Percentiles rank a stretch among this genome's conserved stretches.
Evolutionary conservation across 768 basidiomycete genomes (phyloP).

Genomic region (Tulasnella sp.): DNA sequence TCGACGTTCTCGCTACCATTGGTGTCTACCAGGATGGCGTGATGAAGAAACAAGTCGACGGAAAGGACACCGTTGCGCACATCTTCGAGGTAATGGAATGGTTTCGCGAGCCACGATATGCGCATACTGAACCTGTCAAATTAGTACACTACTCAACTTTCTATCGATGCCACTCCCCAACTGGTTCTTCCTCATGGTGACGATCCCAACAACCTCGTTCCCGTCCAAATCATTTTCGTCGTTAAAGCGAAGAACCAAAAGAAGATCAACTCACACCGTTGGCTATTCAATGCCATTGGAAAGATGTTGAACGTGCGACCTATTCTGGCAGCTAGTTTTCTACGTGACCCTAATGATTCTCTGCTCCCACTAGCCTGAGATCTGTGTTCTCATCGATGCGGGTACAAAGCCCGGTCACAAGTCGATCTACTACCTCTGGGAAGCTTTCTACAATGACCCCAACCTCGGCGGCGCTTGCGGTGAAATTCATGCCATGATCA

Average conservation of each 20-base stretch:
- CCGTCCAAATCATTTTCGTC: constrained; percentile 84
- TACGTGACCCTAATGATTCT: neutral
- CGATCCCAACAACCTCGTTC: constrained; percentile 85
- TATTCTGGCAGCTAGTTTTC: neutral
- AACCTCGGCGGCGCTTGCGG: constrained; percentile 83
- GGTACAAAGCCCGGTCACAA: constrained; percentile 96
- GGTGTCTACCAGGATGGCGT: constrained; percentile 92
- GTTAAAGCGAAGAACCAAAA: constrained; percentile 92
- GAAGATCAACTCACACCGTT: constrained; percentile 92
- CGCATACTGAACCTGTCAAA: constrained; percentile 1
- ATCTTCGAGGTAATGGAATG: constrained; percentile 82
- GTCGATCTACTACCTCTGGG: constrained; percentile 92
- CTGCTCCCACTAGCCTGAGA: constrained; percentile 55
- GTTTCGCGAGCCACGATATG: too few relatives aligned
- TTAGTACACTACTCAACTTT: constrained; percentile 93
- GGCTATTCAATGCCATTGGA: constrained; percentile 93
- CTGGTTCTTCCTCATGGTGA: constrained; percentile 82
- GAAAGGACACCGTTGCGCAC: constrained; percentile 82
- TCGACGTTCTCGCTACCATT: constrained; percentile 79
- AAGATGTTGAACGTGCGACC: constrained; percentile 53
- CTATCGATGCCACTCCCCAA: constrained; percentile 81
- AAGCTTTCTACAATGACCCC: constrained; percentile 72
- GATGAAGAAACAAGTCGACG: constrained; percentile 71
- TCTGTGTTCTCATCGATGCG: constrained; percentile 86
- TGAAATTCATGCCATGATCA: constrained; percentile 95